Conservation (phyloP, 176 grass and related monocot genomes). For the Musa acuminata region DNA sequence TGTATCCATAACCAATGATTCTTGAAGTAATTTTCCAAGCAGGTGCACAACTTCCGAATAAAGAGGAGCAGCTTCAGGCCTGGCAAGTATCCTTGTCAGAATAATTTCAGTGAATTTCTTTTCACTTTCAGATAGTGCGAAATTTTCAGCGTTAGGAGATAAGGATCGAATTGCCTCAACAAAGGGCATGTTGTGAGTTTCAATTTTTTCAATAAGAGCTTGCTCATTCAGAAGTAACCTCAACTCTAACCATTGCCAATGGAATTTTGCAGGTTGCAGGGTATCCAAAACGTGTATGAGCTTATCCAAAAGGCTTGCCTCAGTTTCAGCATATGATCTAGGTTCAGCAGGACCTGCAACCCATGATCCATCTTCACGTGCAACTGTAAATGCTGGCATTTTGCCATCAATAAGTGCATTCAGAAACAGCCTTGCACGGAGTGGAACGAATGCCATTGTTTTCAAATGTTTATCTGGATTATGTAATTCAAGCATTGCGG, state of each 20-base stretch:
- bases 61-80: slow-evolving; percentile 87
- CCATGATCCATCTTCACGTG: slow-evolving; percentile 50
- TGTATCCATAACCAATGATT: slow-evolving; percentile 77
- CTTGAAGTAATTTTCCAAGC: slow-evolving; percentile 81
- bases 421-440: slow-evolving; percentile 82
- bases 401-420: slow-evolving; percentile 86
- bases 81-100: slow-evolving; percentile 78
- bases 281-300: slow-evolving; percentile 84
- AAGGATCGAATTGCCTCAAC: slow-evolving; percentile 74
- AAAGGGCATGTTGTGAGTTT: slow-evolving; percentile 49
- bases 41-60: slow-evolving; percentile 90
- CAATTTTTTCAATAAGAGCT: slow-evolving; percentile 84
- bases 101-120: slow-evolving; percentile 97
- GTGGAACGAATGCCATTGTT: slow-evolving; percentile 67
- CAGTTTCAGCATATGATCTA: slow-evolving; percentile 42
- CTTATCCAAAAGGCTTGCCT: slow-evolving; percentile 58
- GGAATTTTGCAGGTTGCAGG: slow-evolving; percentile 92
- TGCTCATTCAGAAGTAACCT: slow-evolving; percentile 97
- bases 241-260: slow-evolving; percentile 99
- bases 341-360: slow-evolving; percentile 39
- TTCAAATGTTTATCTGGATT: slow-evolving; percentile 67
- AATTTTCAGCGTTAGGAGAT: slow-evolving; percentile 59
- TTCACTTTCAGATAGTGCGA: slow-evolving; percentile 79
- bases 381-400: slow-evolving; percentile 36
- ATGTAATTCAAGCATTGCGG: slow-evolving; percentile 63